phyloP scores from a whole-genome alignment of 2,329 filamentous ascomycete species.

The Calycina marina region DNA sequence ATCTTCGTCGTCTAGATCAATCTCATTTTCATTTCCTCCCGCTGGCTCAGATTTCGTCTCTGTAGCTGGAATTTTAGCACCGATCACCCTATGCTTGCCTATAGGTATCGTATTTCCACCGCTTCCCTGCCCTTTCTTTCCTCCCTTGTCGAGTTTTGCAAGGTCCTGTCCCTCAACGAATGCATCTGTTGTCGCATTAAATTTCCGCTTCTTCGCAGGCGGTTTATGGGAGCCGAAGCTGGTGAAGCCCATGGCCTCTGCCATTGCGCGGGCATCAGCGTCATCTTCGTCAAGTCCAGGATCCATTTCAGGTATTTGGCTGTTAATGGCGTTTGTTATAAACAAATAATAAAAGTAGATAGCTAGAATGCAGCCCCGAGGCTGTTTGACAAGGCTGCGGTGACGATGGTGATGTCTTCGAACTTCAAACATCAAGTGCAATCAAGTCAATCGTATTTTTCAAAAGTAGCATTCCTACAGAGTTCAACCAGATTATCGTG shows the following conservation, averaged over 20 bases:
- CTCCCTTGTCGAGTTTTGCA: slow-evolving; percentile 18
- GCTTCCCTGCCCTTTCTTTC: slow-evolving; percentile 21
- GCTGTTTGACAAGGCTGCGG: too few relatives aligned
- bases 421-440: too few relatives aligned
- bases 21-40: slow-evolving; percentile 12
- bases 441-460: too few relatives aligned
- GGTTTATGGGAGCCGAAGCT: slow-evolving; percentile 45
- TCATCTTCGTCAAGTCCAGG: slow-evolving; percentile 8
- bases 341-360: too few relatives aligned
- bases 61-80: neutral
- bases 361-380: too few relatives aligned
- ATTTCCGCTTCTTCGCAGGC: slow-evolving; percentile 50
- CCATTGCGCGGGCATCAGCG: slow-evolving; percentile 14
- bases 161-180: slow-evolving; percentile 27
- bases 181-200: slow-evolving; percentile 40
- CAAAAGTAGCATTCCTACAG: too few relatives aligned
- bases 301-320: too few relatives aligned
- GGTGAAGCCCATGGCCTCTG: slow-evolving; percentile 57
- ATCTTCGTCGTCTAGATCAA: slow-evolving; percentile 14
- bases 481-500: too few relatives aligned
- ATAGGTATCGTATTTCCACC: slow-evolving; percentile 20
- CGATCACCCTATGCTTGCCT: slow-evolving; percentile 17
- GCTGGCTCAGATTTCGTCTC: neutral
- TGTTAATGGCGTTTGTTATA: too few relatives aligned
- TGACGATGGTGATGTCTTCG: too few relatives aligned